These are phyloP conservation scores for Candida montana DNA, from an alignment of 805 yeast species.

Conservation along the genomic window DNA sequence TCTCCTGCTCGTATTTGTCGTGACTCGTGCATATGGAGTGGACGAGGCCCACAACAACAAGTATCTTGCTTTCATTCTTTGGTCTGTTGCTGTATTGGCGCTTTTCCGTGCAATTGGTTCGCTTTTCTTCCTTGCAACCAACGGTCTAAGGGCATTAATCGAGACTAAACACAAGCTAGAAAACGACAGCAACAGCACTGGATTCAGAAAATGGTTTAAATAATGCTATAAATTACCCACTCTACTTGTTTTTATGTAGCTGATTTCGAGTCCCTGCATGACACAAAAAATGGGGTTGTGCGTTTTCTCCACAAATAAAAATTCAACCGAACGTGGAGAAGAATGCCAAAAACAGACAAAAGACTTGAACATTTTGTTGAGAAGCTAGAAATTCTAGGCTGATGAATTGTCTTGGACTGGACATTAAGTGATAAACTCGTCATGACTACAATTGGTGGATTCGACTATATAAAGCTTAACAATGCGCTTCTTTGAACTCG, in stretches of 20 bases:
- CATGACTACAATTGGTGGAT: too few relatives aligned
- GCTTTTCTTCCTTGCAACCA: slow-evolving; percentile 50
- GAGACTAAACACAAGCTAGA: slow-evolving; percentile 35
- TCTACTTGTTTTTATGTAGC: too few relatives aligned
- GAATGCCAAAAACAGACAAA: too few relatives aligned
- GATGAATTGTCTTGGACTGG: too few relatives aligned
- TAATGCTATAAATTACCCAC: too few relatives aligned
- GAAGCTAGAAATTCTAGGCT: too few relatives aligned
- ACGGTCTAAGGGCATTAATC: slow-evolving; percentile 34
- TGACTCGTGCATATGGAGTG: slow-evolving; percentile 74
- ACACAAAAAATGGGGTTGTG: background rate
- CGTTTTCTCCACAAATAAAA: background rate
- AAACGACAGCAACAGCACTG: slow-evolving; percentile 20
- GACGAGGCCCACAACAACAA: slow-evolving; percentile 62
- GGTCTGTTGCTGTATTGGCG: slow-evolving; percentile 89
- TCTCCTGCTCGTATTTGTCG: slow-evolving; percentile 75
- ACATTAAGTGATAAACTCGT: too few relatives aligned
- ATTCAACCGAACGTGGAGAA: background rate
- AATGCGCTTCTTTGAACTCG: too few relatives aligned
- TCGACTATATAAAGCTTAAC: too few relatives aligned
- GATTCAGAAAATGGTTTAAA: slow-evolving; percentile 3
- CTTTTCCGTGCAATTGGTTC: slow-evolving; percentile 82
- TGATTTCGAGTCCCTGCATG: too few relatives aligned
- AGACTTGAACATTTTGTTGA: background rate
- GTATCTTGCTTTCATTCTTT: slow-evolving; percentile 77